Evolutionary conservation across 768 basidiomycete species (phyloP).

Genomic region (Scleroderma bovista): DNA sequence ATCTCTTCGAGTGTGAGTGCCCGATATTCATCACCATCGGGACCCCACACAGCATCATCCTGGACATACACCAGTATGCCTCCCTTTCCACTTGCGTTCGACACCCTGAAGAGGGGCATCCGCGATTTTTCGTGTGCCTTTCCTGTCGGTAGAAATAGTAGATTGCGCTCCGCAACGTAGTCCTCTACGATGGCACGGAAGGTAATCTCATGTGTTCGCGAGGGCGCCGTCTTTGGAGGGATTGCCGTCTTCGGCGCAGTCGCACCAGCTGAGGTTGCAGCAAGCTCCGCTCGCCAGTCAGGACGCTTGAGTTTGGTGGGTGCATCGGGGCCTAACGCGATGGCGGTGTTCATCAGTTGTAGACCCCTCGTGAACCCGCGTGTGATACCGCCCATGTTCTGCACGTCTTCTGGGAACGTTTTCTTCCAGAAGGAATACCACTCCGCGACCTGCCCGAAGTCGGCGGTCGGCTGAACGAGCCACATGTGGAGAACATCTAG

Average conservation of each 20-base stretch:
- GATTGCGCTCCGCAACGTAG: constrained; percentile 74
- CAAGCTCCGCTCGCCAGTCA: constrained; percentile 49
- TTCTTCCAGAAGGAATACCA: constrained; percentile 94
- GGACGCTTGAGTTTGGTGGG: constrained; percentile 63
- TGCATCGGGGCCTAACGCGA: constrained; percentile 78
- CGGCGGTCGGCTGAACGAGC: constrained; percentile 86
- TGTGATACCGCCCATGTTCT: constrained; percentile 56
- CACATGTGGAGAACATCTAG: constrained; percentile 85
- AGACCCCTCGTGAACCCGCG: constrained; percentile 84
- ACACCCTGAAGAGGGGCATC: constrained; percentile 86
- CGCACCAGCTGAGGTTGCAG: constrained; percentile 25
- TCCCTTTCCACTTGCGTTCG: constrained; percentile 77
- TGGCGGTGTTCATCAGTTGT: constrained; percentile 92
- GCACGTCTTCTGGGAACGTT: constrained; percentile 66
- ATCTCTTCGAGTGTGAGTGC: constrained; percentile 88
- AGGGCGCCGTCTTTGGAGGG: constrained; percentile 33
- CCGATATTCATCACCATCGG: constrained; percentile 57
- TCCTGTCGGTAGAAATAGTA: constrained; percentile 87
- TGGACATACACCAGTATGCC: constrained; percentile 85
- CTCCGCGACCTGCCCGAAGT: constrained; percentile 86
- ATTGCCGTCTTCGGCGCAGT: constrained; percentile 15
- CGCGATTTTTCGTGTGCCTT: constrained; percentile 78
- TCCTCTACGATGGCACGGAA: constrained; percentile 95
- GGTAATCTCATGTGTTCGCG: constrained; percentile 75
- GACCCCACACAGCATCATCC: constrained; percentile 93